A percentile compares a stretch with the other conserved stretches of the same genome.
These are phyloP conservation scores for Ceratobasidium sp. DNA, from an alignment of 1,284 basidiomycete species.

Conservation along the genomic window DNA sequence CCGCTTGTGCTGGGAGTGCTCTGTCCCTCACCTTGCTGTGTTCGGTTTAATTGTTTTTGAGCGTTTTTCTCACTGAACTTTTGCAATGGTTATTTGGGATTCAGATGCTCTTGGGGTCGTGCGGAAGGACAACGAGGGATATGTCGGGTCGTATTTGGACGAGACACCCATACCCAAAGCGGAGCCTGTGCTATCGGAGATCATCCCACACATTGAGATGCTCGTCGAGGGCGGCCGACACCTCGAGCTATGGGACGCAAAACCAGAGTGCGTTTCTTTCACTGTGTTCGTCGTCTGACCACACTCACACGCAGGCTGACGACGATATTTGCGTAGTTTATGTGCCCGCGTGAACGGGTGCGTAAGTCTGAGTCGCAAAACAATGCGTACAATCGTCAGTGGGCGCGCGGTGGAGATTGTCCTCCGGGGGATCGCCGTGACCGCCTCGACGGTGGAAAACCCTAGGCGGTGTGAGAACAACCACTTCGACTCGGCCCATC, in stretches of 20 bases:
- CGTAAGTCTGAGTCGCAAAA: constrained; percentile 34
- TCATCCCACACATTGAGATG: constrained; percentile 41
- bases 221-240: constrained; percentile 35
- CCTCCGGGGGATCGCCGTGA: constrained; percentile 33
- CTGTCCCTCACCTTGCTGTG: background rate
- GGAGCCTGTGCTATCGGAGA: constrained; percentile 27
- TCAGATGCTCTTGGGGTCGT: constrained; percentile 29
- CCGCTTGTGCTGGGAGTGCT: background rate
- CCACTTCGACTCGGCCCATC: constrained; percentile 31
- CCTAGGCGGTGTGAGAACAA: constrained; percentile 42
- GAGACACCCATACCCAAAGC: constrained; percentile 20
- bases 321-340: constrained; percentile 10
- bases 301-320: constrained; percentile 21
- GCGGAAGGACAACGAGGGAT: constrained; percentile 8
- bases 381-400: constrained; percentile 32
- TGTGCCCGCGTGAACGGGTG: constrained; percentile 35
- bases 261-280: constrained; percentile 38
- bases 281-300: too few species aligned
- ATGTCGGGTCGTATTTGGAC: constrained; percentile 37
- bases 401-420: constrained; percentile 34
- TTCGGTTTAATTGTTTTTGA: constrained; percentile 24
- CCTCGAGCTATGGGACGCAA: constrained; percentile 41
- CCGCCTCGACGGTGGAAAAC: constrained; percentile 38
- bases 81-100: constrained; percentile 34
- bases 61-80: constrained; percentile 17